These are phyloP conservation scores for Phytophthora pseudosyringae DNA, from an alignment of 352 stramenopile genomes.

Conservation along the genomic window DNA sequence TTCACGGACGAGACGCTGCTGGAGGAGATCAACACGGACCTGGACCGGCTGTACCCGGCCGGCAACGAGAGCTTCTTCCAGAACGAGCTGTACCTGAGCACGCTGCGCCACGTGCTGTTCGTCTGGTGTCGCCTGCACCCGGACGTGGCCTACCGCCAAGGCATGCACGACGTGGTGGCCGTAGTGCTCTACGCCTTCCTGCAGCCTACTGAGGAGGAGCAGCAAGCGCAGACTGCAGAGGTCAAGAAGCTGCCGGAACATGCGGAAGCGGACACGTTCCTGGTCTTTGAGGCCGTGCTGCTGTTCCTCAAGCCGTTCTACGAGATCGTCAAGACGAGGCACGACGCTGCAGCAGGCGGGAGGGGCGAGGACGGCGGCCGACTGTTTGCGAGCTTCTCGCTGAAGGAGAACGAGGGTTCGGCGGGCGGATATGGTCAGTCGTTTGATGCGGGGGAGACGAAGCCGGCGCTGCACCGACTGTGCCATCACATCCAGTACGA, in stretches of 20 bases:
- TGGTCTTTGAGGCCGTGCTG: constrained; percentile 81
- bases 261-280: constrained; percentile 70
- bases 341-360: constrained; percentile 1
- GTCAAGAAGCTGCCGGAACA: constrained; percentile 39
- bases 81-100: constrained; percentile 63
- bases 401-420: constrained; percentile 28
- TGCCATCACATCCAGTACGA: constrained; percentile 83
- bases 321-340: constrained; percentile 60
- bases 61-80: constrained; percentile 84
- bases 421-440: constrained; percentile 38
- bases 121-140: constrained; percentile 85
- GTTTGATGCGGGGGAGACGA: constrained; percentile 13
- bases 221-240: constrained; percentile 2
- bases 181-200: constrained; percentile 80
- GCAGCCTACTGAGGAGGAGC: constrained; percentile 20
- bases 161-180: constrained; percentile 85
- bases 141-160: constrained; percentile 84
- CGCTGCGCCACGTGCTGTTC: constrained; percentile 81
- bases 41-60: constrained; percentile 75
- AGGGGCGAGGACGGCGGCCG: background rate
- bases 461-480: constrained; percentile 66
- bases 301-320: constrained; percentile 83
- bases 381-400: constrained; percentile 34
- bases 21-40: constrained; percentile 85
- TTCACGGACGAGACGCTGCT: constrained; percentile 75